Base-by-base conservation (phyloP, 1,284 basidiomycete species). In the Ganoderma sinense region DNA sequence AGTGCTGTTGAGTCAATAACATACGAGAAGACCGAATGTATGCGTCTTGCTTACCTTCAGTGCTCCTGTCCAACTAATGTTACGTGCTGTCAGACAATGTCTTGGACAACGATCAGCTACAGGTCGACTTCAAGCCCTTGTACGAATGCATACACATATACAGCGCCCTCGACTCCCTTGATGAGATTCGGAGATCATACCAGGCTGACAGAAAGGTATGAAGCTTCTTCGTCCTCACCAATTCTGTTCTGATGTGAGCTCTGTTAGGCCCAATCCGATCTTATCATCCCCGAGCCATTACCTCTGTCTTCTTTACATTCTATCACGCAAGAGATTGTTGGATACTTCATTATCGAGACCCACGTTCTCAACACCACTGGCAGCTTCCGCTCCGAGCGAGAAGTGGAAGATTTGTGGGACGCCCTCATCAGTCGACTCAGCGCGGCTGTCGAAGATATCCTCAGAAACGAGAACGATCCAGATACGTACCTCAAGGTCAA, bases 131-230 rank as follows among this genome's bases (percentile, higher is more conserved):
- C 84, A 93, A 93, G 75, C 97, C 98, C 8, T 82, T 99, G 18
- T 98, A 97, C 77, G 95, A 99, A 82, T 98, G 96, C 78, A 97
- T 99, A 62, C 97, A 98, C 77, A 99, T 99, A 73, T 97, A 99
- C 81, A 93, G 95, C 69, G 91, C 96, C 4, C 85, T 99, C 18
- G 95, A 97, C 78, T 91, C 92, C 18, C 87, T 97, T 26, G 92
- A 95, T 65, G 96, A 98, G 75, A 87, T 99, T 20, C 95, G 97
- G 71, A 88, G 88, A 62, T 97, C 92, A 60, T 99, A 99, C 78
- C 97, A 99, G 81, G 95, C 95, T 48, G 98, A 99, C 80, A 89
- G 98, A 74, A 95, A 97, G 84, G 96, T 92, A 77, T 58, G 84
- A 31, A 16, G 1, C 29, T 14, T 20, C 6, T 2, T 69, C n/a